These are phyloP conservation scores for Lophium mytilinum DNA, from an alignment of 495 filamentous ascomycete species.

Conservation along the genomic window DNA sequence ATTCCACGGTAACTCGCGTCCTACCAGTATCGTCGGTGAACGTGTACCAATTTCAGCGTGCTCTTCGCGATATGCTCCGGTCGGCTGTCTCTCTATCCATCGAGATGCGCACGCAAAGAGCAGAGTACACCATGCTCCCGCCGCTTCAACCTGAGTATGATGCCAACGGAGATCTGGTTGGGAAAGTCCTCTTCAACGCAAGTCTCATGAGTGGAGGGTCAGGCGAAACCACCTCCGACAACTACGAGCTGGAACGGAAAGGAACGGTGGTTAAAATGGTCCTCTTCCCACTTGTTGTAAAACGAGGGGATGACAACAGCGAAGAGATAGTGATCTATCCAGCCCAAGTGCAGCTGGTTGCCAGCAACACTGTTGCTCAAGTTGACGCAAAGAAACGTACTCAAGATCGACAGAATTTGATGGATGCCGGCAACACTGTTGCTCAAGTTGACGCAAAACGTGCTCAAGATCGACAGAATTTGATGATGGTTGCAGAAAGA, in stretches of 20 bases:
- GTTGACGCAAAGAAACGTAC: conserved; percentile 69
- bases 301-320: conserved; percentile 81
- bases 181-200: conserved; percentile 79
- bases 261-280: conserved; percentile 79
- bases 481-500: conserved; percentile 71
- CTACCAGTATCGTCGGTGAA: conserved; percentile 73
- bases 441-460: conserved; percentile 66
- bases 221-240: conserved; percentile 58
- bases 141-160: conserved; percentile 94
- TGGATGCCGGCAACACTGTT: conserved; percentile 61
- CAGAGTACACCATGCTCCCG: conserved; percentile 95
- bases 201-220: conserved; percentile 86
- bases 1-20: conserved; percentile 64
- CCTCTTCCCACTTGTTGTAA: conserved; percentile 88
- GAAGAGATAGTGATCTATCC: conserved; percentile 86
- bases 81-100: conserved; percentile 79
- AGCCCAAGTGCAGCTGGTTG: conserved; percentile 85
- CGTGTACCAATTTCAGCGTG: conserved; percentile 62
- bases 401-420: conserved; percentile 61
- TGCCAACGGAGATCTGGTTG: conserved; percentile 75
- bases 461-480: conserved; percentile 58
- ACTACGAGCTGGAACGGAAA: conserved; percentile 66
- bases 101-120: conserved; percentile 92
- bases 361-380: conserved; percentile 53
- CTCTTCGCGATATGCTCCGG: conserved; percentile 72